These are phyloP conservation scores for Pyrus betulifolia DNA, from an alignment of 306 rosid genomes.

Conservation along the genomic window DNA sequence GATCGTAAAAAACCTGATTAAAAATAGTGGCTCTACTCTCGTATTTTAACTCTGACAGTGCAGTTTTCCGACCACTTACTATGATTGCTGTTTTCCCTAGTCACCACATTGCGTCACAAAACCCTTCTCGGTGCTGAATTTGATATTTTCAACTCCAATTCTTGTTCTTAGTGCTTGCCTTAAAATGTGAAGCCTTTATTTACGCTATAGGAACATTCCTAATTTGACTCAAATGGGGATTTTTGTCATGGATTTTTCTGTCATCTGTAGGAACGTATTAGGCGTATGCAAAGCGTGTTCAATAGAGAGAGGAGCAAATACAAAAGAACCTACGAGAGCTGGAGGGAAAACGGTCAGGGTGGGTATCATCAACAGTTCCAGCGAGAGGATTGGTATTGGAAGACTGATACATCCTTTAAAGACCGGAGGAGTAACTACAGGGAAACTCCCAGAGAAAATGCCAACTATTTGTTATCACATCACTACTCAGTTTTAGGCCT, in stretches of 20 bases:
- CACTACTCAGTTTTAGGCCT: slow-evolving; percentile 95
- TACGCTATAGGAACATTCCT: neutral
- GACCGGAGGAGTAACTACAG: slow-evolving; percentile 53
- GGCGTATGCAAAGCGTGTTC: slow-evolving; percentile 97
- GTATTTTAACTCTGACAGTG: neutral
- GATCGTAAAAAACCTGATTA: neutral
- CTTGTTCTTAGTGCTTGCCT: neutral
- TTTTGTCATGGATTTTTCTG: neutral
- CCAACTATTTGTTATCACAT: slow-evolving; percentile 67
- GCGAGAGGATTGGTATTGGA: slow-evolving; percentile 99
- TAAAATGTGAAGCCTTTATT: neutral
- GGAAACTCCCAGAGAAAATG: slow-evolving; percentile 55
- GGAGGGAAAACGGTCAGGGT: slow-evolving; percentile 63
- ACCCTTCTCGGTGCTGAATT: neutral
- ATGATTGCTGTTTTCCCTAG: neutral
- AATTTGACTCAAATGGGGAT: neutral
- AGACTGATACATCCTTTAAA: slow-evolving; percentile 58
- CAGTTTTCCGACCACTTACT: neutral
- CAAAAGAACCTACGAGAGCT: slow-evolving; percentile 71
- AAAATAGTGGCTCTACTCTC: neutral
- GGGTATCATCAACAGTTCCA: slow-evolving; percentile 66
- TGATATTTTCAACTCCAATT: neutral
- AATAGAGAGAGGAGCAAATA: slow-evolving; percentile 89
- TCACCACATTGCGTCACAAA: neutral
- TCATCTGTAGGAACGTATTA: slow-evolving; percentile 71